Conservation (phyloP, 495 filamentous ascomycete species). For the Oidiodendron maius region DNA sequence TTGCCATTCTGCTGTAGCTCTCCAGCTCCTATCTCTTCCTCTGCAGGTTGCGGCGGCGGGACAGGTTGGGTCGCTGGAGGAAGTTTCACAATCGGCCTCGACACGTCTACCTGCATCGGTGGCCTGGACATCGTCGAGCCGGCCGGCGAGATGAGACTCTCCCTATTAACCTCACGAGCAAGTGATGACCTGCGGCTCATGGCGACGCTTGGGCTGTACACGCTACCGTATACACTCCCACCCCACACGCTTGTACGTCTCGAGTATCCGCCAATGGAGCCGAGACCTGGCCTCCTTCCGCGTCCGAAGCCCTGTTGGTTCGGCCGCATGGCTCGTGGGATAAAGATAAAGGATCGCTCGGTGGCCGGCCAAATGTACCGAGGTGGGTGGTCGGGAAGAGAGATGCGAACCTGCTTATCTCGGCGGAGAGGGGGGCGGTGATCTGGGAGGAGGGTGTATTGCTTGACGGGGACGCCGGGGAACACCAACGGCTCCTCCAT, state of each 20-base stretch:
- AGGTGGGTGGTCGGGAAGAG: constrained; percentile 70
- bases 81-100: constrained; percentile 79
- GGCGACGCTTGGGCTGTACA: constrained; percentile 85
- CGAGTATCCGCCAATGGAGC: constrained; percentile 60
- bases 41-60: constrained; percentile 10
- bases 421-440: constrained; percentile 91
- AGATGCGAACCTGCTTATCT: constrained; percentile 95
- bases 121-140: constrained; percentile 69
- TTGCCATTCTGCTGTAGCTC: constrained; percentile 19
- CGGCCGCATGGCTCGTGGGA: constrained; percentile 85
- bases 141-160: constrained; percentile 67
- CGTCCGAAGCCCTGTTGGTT: constrained; percentile 77
- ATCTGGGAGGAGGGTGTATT: constrained; percentile 89
- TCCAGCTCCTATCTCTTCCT: too few relatives aligned
- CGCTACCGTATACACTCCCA: constrained; percentile 75
- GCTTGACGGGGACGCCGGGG: constrained; percentile 66
- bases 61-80: constrained; percentile 49
- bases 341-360: constrained; percentile 96
- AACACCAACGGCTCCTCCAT: constrained; percentile 69
- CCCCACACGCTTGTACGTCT: constrained; percentile 66
- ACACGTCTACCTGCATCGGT: constrained; percentile 50
- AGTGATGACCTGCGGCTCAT: constrained; percentile 90
- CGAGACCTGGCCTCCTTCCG: constrained; percentile 58
- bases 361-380: constrained; percentile 86
- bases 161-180: constrained; percentile 66